Conservation (phyloP, 2,329 filamentous ascomycete species). For the Nemania serpens region DNA sequence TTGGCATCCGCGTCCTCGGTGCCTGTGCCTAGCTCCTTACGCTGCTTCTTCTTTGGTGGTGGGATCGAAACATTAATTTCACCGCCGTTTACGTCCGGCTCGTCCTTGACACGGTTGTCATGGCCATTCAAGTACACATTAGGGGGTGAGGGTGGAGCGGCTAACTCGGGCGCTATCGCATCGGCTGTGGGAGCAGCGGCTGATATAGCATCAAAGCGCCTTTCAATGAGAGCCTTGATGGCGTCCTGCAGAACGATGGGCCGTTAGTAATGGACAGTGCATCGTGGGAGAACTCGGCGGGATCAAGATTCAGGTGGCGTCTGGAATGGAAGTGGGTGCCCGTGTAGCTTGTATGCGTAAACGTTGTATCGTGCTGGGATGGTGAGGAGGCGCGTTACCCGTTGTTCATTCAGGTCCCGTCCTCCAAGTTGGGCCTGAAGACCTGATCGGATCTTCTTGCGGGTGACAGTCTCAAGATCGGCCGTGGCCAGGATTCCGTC, state of each 20-base stretch:
- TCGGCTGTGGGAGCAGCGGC: slow-evolving; percentile 46
- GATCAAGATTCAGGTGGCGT: background rate
- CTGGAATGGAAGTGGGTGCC: background rate
- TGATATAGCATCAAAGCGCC: slow-evolving; percentile 73
- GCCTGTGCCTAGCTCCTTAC: slow-evolving; percentile 61
- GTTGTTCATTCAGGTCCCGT: slow-evolving; percentile 63
- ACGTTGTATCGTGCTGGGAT: background rate
- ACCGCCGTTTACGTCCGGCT: slow-evolving; percentile 42
- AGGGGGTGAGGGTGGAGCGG: slow-evolving; percentile 31
- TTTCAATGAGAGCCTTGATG: slow-evolving; percentile 73
- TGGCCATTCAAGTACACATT: slow-evolving; percentile 36
- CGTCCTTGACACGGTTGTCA: slow-evolving; percentile 38
- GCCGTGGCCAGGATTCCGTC: slow-evolving; percentile 62
- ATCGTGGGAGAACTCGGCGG: background rate
- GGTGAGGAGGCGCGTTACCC: slow-evolving; percentile 47
- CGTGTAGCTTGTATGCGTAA: background rate
- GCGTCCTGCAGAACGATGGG: slow-evolving; percentile 54
- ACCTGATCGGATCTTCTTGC: slow-evolving; percentile 64
- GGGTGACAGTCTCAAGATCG: slow-evolving; percentile 65
- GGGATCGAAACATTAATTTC: slow-evolving; percentile 56
- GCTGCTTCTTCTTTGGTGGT: slow-evolving; percentile 67
- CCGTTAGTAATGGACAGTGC: slow-evolving; percentile 3
- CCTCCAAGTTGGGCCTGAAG: slow-evolving; percentile 59
- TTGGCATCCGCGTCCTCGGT: slow-evolving; percentile 80
- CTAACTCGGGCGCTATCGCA: slow-evolving; percentile 27